A percentile compares a stretch with the other conserved stretches of the same genome.
These are phyloP conservation scores for Triticum turgidum DNA, from an alignment of 176 grass and related monocot species.

Conservation along the genomic window DNA sequence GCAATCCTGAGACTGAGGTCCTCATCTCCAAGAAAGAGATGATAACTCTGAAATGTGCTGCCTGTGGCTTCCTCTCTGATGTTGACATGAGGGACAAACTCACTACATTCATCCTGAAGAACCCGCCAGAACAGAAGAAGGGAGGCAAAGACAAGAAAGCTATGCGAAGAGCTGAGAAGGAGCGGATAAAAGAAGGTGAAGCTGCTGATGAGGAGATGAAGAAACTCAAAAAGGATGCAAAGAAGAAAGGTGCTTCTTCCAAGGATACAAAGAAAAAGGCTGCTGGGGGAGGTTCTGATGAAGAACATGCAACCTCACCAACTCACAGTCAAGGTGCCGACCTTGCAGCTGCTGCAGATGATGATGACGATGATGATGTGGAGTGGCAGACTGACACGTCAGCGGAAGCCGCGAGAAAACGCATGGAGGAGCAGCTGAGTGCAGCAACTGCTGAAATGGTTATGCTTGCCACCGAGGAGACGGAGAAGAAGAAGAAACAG, in stretches of 20 bases:
- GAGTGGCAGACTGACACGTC: constrained; percentile 89
- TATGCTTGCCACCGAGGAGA: constrained; percentile 57
- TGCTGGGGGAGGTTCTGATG: constrained; percentile 59
- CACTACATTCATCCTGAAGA: constrained; percentile 78
- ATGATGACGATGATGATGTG: constrained; percentile 49
- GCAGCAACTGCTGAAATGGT: constrained; percentile 90
- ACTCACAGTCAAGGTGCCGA: constrained; percentile 48
- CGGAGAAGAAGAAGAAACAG: constrained; percentile 38
- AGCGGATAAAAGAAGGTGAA: constrained; percentile 77
- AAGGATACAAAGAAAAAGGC: constrained; percentile 52
- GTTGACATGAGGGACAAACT: constrained; percentile 92
- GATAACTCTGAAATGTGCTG: constrained; percentile 85
- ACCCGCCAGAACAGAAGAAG: constrained; percentile 75
- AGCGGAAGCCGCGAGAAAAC: constrained; percentile 54
- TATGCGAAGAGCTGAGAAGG: constrained; percentile 91
- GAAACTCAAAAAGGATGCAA: constrained; percentile 79
- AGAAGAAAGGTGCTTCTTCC: constrained; percentile 62
- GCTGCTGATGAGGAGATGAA: constrained; percentile 88
- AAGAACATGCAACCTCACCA: constrained; percentile 68
- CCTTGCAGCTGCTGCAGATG: constrained; percentile 34
- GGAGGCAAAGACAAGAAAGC: constrained; percentile 85
- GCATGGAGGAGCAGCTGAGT: constrained; percentile 80
- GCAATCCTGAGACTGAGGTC: constrained; percentile 90
- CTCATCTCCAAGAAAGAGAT: constrained; percentile 74
- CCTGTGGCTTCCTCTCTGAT: constrained; percentile 81